These are phyloP conservation scores for Rubia occidens DNA, from an alignment of 305 asterid species.

Conservation along the genomic window DNA sequence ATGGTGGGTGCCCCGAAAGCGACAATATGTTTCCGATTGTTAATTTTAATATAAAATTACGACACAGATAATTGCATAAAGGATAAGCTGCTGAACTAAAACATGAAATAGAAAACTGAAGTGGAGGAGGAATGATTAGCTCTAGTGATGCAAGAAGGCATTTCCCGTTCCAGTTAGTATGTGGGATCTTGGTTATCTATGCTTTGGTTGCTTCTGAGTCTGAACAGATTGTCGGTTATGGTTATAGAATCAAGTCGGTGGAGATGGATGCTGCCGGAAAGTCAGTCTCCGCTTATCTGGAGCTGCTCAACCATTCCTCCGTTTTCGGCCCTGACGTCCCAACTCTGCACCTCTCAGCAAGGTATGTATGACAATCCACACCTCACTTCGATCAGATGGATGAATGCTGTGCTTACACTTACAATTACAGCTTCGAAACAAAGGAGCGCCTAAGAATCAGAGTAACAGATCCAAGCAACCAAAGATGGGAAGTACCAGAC, in stretches of 20 bases:
- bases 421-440: slow-evolving; percentile 47
- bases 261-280: slow-evolving; percentile 19
- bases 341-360: slow-evolving; percentile 27
- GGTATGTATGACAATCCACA: no score
- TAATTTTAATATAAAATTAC: neutral
- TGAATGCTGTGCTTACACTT: no score
- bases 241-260: slow-evolving; percentile 25
- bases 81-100: neutral
- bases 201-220: slow-evolving; percentile 5
- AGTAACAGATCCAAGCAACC: slow-evolving; percentile 42
- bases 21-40: neutral
- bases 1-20: slow-evolving; percentile 1
- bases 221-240: slow-evolving; percentile 24
- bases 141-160: neutral
- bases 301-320: slow-evolving; percentile 19
- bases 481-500: slow-evolving; percentile 76
- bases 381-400: no score
- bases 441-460: slow-evolving; percentile 52
- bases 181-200: neutral
- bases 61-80: neutral
- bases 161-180: neutral
- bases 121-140: neutral
- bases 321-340: slow-evolving; percentile 28
- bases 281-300: slow-evolving; percentile 26
- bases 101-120: neutral